A percentile compares a stretch with the other conserved stretches of the same genome.
Evolutionary conservation across 148 eudicot genomes (phyloP).

Genomic region (Talinum fruticosum): DNA sequence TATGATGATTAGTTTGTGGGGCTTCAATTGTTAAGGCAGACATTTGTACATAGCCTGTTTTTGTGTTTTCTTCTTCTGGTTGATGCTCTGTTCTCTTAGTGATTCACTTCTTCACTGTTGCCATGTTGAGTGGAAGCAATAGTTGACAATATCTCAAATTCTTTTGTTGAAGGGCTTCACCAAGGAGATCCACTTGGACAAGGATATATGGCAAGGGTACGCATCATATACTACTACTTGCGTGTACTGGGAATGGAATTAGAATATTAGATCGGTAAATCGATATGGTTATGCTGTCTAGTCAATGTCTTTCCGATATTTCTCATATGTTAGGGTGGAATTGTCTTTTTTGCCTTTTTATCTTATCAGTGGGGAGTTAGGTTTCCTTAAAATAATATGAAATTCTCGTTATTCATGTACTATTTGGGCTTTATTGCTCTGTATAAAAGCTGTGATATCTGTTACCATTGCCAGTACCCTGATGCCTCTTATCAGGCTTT

Average conservation of each 20-base stretch:
- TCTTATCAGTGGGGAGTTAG: too few species aligned
- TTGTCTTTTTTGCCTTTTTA: too few species aligned
- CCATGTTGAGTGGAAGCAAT: not conserved
- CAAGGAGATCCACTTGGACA: conserved; percentile 87
- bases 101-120: not conserved
- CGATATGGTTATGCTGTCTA: not conserved
- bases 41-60: not conserved
- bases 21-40: too few species aligned
- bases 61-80: not conserved
- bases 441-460: too few species aligned
- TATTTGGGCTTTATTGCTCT: too few species aligned
- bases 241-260: conserved; percentile 2
- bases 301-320: not conserved
- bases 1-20: too few species aligned
- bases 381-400: not conserved
- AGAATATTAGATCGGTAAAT: conserved; percentile 2
- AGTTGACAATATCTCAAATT: conserved; percentile 10
- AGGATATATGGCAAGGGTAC: conserved; percentile 96
- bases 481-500: not conserved
- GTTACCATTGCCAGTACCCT: not conserved
- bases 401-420: not conserved
- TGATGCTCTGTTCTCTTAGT: not conserved
- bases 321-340: not conserved
- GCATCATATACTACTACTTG: conserved; percentile 23
- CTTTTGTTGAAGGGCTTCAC: conserved; percentile 79